Base-by-base conservation (phyloP, 148 eudicot species). In the Spergularia bocconei region DNA sequence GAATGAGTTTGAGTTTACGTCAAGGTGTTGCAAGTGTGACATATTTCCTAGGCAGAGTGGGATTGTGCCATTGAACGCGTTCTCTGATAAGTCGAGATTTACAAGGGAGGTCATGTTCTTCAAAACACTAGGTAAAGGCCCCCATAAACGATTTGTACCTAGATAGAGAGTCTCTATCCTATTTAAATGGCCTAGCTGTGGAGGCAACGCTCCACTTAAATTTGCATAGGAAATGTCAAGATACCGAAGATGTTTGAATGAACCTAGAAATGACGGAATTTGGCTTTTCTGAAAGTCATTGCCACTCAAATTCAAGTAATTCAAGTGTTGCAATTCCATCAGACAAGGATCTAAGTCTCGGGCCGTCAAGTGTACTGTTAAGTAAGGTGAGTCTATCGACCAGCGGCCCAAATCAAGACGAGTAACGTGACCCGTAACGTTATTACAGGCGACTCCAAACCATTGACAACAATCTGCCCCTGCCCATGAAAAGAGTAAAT, bases 221-320 rank as follows among this genome's bases (percentile, higher is more conserved):
- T 10, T 5, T 25, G 79, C 55, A 0, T 0, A 0, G 2, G 80
- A 79, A 55, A 86, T 82, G 74, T 69, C 60, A n/a, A 86, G 79
- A 64, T 82, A 65, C 33, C 74, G 67, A n/a, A 86, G 62, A 7
- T 58, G 70, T 72, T 80, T 82, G 80, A 86, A 62, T 4, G 81
- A 77, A 5, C 87, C 89, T 15, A 84, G 62, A 56, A 79, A 84
- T 21, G 33, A 19, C 7, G 88, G 86, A 2, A 86, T 79, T 48
- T 13, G 39, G 38, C 75, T 71, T 21, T 4, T 11, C 13, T 41
- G 33, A 23, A 86, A 86, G 48, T 72, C 11, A 29, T 63, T 77
- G 4, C 84, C 64, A 0, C 73, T 75, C 69, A 78, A 58, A 74
- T 78, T 73, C 39, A 82, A 65, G 81, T 78, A 41, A 10, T n/a